Conservation (phyloP, 768 basidiomycete genomes). For the Macrolepiota fuliginosa region DNA sequence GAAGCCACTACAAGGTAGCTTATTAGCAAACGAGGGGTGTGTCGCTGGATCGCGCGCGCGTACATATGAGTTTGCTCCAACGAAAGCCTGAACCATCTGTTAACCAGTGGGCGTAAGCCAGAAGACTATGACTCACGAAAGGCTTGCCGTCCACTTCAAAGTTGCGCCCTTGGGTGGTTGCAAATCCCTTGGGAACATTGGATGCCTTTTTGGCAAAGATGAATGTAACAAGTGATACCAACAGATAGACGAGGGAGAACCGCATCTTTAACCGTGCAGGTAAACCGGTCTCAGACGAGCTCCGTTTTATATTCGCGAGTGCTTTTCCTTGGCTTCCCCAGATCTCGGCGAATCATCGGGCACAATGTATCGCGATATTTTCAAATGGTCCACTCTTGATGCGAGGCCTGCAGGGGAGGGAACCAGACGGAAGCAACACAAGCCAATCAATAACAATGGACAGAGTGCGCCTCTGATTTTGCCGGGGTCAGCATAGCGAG, state of each 20-base stretch:
- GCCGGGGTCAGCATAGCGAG: not conserved
- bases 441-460: not conserved
- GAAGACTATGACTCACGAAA: conserved; percentile 33
- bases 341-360: conserved; percentile 9
- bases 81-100: conserved; percentile 34
- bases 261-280: not conserved
- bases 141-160: conserved; percentile 50
- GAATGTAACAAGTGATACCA: not conserved
- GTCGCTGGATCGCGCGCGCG: not conserved
- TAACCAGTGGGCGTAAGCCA: not conserved
- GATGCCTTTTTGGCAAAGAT: not conserved
- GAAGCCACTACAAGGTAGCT: conserved; percentile 48
- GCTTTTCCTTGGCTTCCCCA: not conserved
- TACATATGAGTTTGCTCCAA: conserved; percentile 55
- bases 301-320: not conserved
- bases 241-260: not conserved
- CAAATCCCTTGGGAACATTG: conserved; percentile 37
- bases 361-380: not conserved
- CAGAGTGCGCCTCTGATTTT: not conserved
- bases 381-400: not conserved
- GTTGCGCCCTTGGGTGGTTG: conserved; percentile 36
- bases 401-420: too few species aligned
- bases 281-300: not conserved
- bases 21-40: not conserved
- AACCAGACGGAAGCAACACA: not conserved